phyloP scores from a whole-genome alignment of 1,284 basidiomycete species.

The Pseudomicrostroma phylloplanum region DNA sequence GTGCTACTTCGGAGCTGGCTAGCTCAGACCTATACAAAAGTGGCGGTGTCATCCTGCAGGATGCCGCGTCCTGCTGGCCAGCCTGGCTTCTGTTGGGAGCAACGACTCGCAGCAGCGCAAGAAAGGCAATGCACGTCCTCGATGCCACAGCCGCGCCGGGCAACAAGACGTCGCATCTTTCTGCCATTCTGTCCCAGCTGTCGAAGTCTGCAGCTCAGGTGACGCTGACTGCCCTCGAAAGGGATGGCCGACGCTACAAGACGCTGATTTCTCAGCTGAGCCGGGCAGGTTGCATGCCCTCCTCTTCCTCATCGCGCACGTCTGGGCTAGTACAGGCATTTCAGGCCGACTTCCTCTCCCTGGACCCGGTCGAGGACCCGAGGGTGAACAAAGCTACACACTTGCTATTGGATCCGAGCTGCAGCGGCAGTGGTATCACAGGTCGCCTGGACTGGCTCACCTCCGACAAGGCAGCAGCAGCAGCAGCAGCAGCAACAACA shows the following conservation, averaged over 20 bases:
- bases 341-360: constrained; percentile 34
- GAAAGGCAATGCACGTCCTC: constrained; percentile 55
- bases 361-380: constrained; percentile 19
- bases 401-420: constrained; percentile 45
- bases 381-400: constrained; percentile 21
- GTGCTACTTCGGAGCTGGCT: constrained; percentile 34
- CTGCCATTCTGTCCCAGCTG: constrained; percentile 59
- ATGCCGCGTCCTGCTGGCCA: constrained; percentile 96
- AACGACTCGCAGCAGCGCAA: background rate
- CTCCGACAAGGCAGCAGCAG: background rate
- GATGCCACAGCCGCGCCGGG: constrained; percentile 96
- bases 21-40: constrained; percentile 57
- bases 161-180: constrained; percentile 93
- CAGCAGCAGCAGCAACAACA: background rate
- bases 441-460: constrained; percentile 40
- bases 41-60: constrained; percentile 86
- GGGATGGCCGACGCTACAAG: constrained; percentile 21
- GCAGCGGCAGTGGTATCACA: constrained; percentile 43
- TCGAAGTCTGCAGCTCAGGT: background rate
- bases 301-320: background rate
- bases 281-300: constrained; percentile 2
- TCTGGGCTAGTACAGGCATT: constrained; percentile 21
- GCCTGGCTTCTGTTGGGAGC: constrained; percentile 60
- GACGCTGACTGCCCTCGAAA: constrained; percentile 36
- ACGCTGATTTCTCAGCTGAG: constrained; percentile 24